phyloP scores from a whole-genome alignment of 345 rosid species.

The Gossypium thurberi region DNA sequence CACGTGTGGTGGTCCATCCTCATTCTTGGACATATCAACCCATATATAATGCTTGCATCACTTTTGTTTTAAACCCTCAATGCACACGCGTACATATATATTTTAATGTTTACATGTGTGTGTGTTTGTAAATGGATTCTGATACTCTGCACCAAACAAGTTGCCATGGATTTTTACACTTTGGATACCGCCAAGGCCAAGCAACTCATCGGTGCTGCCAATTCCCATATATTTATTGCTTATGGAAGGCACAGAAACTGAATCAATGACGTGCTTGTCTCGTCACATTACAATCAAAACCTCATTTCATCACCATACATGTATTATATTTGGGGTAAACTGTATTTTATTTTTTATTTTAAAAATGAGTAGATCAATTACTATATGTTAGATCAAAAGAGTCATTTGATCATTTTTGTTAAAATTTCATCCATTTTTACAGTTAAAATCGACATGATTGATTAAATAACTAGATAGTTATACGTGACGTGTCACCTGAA shows the following conservation, averaged over 20 bases:
- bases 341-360: too few relatives aligned
- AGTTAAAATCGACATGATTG: too few relatives aligned
- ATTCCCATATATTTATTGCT: background rate
- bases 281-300: background rate
- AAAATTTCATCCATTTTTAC: accelerated
- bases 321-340: too few relatives aligned
- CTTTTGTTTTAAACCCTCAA: background rate
- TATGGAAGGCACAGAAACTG: background rate
- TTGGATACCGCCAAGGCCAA: background rate
- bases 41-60: background rate
- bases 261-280: background rate
- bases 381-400: too few relatives aligned
- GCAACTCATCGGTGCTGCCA: background rate
- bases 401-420: too few relatives aligned
- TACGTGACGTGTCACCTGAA: too few relatives aligned
- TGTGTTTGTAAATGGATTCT: too few relatives aligned
- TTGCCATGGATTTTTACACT: background rate
- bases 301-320: too few relatives aligned
- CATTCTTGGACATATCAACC: background rate
- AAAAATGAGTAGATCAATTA: too few relatives aligned
- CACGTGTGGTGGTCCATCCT: background rate
- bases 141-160: too few relatives aligned
- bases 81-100: background rate
- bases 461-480: too few relatives aligned
- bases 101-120: too few relatives aligned